phyloP scores from a whole-genome alignment of 164 flowering plant genomes.

The Piper longum region DNA sequence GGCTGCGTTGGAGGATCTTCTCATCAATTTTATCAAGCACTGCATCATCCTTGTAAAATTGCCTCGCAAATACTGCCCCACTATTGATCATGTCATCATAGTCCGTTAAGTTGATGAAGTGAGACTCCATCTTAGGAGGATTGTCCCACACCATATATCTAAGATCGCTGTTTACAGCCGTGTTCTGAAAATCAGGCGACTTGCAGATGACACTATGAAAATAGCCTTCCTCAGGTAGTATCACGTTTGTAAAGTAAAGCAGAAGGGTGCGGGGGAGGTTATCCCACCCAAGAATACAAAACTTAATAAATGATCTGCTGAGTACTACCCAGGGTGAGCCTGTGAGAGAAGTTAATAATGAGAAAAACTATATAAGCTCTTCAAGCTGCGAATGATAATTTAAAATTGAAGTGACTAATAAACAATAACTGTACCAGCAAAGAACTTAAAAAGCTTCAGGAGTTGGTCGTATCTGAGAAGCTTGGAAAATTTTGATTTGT shows the following conservation, averaged over 20 bases:
- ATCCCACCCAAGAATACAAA: conserved; percentile 80
- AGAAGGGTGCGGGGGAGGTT: conserved; percentile 83
- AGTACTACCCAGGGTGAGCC: conserved; percentile 88
- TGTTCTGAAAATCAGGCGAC: conserved; percentile 61
- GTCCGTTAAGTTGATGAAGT: conserved; percentile 38
- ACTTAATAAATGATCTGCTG: conserved; percentile 71
- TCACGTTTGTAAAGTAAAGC: conserved; percentile 69
- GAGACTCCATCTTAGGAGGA: conserved; percentile 91
- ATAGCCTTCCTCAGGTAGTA: conserved; percentile 70
- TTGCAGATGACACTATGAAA: conserved; percentile 89
- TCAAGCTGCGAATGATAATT: background rate
- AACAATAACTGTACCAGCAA: conserved; percentile 46
- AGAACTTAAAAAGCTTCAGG: conserved; percentile 82
- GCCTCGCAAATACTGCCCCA: conserved; percentile 86
- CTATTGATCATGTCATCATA: conserved; percentile 59
- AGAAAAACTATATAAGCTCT: background rate
- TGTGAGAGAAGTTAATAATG: conserved; percentile 11
- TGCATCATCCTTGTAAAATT: conserved; percentile 47
- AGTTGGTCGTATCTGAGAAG: conserved; percentile 66
- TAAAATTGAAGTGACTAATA: background rate
- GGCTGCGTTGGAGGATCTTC: conserved; percentile 49
- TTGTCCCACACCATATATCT: conserved; percentile 81
- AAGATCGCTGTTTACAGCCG: conserved; percentile 65
- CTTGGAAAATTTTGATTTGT: conserved; percentile 63
- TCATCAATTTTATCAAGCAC: conserved; percentile 59